Base-by-base conservation (phyloP, 2,329 filamentous ascomycete genomes). In the Seiridium cupressi region DNA sequence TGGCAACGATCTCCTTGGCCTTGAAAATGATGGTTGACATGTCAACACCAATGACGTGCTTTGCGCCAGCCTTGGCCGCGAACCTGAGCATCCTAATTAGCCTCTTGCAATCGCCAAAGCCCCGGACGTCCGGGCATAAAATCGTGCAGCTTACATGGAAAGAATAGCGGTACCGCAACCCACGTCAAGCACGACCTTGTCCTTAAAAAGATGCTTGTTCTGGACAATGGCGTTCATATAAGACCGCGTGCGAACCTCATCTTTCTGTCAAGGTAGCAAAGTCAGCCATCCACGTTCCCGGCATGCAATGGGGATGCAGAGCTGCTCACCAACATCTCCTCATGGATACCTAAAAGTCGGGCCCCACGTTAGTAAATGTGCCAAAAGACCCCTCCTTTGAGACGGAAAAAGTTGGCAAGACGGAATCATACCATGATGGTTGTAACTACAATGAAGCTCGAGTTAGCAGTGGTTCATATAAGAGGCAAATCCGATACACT, bases 1-100 rank as follows among this genome's bases (percentile, higher is more conserved):
- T 85, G 74, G 88, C 88, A 73, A 98, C 95, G 66, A 99, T 99
- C 82, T 98, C 91, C 72, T 88, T 89, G 49, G 95, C 95, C 84
- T 99, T 99, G 80, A 96, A 92, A 79, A 99, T 97, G 78, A 99
- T 99, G 69, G 94, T 97, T 40, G 95, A 99, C 94, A 98, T 99
- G 78, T 99, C 95, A 60, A 99, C 95, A 70, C 95, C 95, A 68
- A 98, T 96, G 68, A 99, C 95, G 77, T 99, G 95, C 81, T 97
- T 98, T 61, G 95, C 95, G 73, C 95, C 95, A 63, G 95, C 93
- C 80, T 90, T 93, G 63, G 92, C 93, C 59, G 95, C 95, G 76
- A 99, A 99, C 94, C 94, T 98, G 54, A 32, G 36, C 32, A 26
- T 26, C 18, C 18, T 1, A 26, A 26, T 26, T 26, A 26, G 18